Percentiles rank a stretch among this genome's conserved stretches.
phyloP scores from a whole-genome alignment of 73 alveolate genomes.

The Paramecium bursaria region DNA sequence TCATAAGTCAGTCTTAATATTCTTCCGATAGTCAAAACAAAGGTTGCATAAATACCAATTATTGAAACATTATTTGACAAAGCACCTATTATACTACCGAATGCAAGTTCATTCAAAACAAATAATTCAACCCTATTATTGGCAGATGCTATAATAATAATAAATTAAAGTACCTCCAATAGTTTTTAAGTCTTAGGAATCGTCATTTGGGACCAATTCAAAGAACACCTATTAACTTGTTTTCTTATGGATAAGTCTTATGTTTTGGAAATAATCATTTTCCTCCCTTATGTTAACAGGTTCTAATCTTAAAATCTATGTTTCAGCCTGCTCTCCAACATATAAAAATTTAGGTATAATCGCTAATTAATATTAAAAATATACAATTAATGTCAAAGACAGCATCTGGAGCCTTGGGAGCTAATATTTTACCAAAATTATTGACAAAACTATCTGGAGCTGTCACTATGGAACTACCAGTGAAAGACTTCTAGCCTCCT shows the following conservation, averaged over 20 bases:
- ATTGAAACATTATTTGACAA: constrained; percentile 65
- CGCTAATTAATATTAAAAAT: too few species aligned
- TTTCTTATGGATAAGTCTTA: constrained; percentile 33
- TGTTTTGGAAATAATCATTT: constrained; percentile 2
- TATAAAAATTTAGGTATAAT: constrained; percentile 41
- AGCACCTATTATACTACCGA: constrained; percentile 57
- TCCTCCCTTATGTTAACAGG: constrained; percentile 57
- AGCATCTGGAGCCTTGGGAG: constrained; percentile 61
- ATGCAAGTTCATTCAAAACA: constrained; percentile 59
- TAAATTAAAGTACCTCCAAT: constrained; percentile 16
- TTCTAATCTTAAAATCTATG: constrained; percentile 35
- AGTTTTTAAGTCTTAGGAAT: constrained; percentile 25
- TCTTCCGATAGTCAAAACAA: constrained; percentile 78
- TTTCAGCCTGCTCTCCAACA: constrained; percentile 54
- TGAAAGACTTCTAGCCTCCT: constrained; percentile 45
- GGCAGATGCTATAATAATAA: constrained; percentile 46
- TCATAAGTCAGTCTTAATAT: constrained; percentile 74
- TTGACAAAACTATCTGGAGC: constrained; percentile 58
- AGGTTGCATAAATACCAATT: constrained; percentile 78
- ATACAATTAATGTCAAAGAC: constrained; percentile 52
- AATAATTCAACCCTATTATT: constrained; percentile 57
- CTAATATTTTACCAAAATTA: constrained; percentile 53
- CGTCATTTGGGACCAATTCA: constrained; percentile 54
- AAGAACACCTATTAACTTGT: constrained; percentile 51
- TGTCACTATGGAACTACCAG: constrained; percentile 8